These are phyloP conservation scores for Mycotypha africana DNA, from an alignment of 371 early-diverging fungal species.

Conservation along the genomic window DNA sequence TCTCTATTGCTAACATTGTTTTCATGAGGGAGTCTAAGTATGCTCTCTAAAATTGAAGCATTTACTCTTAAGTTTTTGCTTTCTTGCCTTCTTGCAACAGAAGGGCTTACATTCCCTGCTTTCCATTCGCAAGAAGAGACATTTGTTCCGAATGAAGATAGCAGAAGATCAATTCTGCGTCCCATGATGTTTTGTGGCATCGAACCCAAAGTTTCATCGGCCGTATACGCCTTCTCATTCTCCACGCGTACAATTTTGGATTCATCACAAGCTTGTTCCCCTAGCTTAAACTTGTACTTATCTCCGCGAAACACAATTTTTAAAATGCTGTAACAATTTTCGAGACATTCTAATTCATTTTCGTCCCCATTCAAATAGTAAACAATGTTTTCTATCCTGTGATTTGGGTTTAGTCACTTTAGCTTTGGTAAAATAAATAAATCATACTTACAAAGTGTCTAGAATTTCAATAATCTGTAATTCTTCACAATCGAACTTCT, in stretches of 20 bases:
- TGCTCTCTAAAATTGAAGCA: slow-evolving; percentile 2
- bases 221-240: neutral
- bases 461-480: slow-evolving; percentile 8
- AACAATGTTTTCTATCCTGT: slow-evolving; percentile 3
- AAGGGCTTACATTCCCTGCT: slow-evolving; percentile 3
- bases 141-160: slow-evolving; percentile 5
- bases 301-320: too few relatives aligned
- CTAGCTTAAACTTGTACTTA: too few relatives aligned
- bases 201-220: slow-evolving; percentile 1
- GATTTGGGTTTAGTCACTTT: slow-evolving; percentile 3
- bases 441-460: slow-evolving; percentile 4
- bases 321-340: too few relatives aligned
- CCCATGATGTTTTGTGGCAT: slow-evolving; percentile 1
- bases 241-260: too few relatives aligned
- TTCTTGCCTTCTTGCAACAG: slow-evolving; percentile 5
- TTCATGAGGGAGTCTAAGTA: slow-evolving; percentile 6
- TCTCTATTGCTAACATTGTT: neutral
- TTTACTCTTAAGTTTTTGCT: slow-evolving; percentile 6
- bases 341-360: too few relatives aligned
- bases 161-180: slow-evolving; percentile 6
- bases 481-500: slow-evolving; percentile 10
- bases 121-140: slow-evolving; percentile 5
- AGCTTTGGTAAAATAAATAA: slow-evolving; percentile 7
- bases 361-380: too few relatives aligned
- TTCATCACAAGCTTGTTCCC: too few relatives aligned